Evolutionary conservation across 768 basidiomycete genomes (phyloP), one percentile per base, ranked within the genome.

Genomic region (Suillus variegatus): DNA sequence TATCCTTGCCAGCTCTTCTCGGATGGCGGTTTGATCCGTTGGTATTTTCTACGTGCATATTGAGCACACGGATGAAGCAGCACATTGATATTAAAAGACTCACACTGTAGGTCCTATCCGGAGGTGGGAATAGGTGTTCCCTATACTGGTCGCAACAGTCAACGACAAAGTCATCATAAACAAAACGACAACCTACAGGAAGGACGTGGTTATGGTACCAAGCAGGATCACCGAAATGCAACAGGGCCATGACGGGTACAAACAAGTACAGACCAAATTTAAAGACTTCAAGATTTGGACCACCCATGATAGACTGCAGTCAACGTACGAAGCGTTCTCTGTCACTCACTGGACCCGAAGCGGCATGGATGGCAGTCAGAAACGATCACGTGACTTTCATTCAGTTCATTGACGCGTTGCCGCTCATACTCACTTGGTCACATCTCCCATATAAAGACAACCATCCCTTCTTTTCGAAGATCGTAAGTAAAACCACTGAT

Each of bases 261-360:
- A 93, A 93, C 64, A 95, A 87, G 76, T 95, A 95, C 20, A 94
- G 77, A 4, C 87, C 87, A 70, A 95, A 95, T 79, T 94, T 95
- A 88, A 95, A 93, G 20, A 95, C 85, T 77, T 95, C 94, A 62
- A 95, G 87, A 75, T 91, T 92, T 43, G 92, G 87, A 13, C 91
- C 88, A 3, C 83, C 91, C 91, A 92, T 85, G 78, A 52, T 40
- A 52, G 20, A 63, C 10, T n/a, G 10, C 18, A 43, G 57, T 3
- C 18, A 28, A 51, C 7, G 7, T 8, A 4, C 25, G 16, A 51
- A 28, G 25, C 14, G 16, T 32, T 54, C 18, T 10, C 32, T 49
- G 46, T 47, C 46, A n/a, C 46, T n/a, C n/a, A 5, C n/a, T n/a
- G 8, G 1, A 28, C 3, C 20, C 7, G 18, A 18, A 32, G 32